These are phyloP conservation scores for Bigelowiella natans DNA, from an alignment of 78 protist species.

Conservation along the genomic window DNA sequence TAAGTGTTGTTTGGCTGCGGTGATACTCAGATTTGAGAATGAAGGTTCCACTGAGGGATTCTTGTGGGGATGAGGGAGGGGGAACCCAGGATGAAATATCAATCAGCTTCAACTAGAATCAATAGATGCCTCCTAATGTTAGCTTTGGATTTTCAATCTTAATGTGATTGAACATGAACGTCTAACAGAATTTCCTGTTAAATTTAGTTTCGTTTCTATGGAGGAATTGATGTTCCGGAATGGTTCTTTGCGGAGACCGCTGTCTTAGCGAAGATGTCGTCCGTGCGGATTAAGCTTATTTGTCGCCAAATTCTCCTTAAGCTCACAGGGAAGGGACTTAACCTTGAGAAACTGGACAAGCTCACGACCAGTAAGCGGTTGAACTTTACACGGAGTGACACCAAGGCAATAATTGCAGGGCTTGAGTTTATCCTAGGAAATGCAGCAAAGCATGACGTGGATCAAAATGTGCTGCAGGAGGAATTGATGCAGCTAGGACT, in stretches of 20 bases:
- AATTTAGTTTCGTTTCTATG: not conserved
- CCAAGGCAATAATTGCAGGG: not conserved
- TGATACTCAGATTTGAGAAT: too few relatives aligned
- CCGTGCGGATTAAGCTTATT: not conserved
- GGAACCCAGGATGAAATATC: too few relatives aligned
- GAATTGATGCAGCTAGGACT: not conserved
- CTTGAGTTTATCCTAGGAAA: not conserved
- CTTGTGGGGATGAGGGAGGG: too few relatives aligned
- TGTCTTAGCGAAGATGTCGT: not conserved
- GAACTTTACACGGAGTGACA: not conserved
- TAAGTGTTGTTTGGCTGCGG: too few relatives aligned
- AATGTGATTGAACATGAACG: too few relatives aligned
- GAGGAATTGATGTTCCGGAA: not conserved
- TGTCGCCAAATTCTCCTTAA: not conserved
- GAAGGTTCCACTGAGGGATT: too few relatives aligned
- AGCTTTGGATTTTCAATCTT: too few relatives aligned
- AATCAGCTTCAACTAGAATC: too few relatives aligned
- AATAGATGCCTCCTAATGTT: too few relatives aligned
- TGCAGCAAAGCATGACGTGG: not conserved
- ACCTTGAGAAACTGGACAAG: not conserved
- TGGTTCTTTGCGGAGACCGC: not conserved
- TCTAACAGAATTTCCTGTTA: too few relatives aligned
- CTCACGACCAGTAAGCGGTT: not conserved
- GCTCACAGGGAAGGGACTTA: not conserved
- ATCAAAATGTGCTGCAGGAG: not conserved